phyloP scores from a whole-genome alignment of 768 basidiomycete genomes.

The Mycena polygramma region DNA sequence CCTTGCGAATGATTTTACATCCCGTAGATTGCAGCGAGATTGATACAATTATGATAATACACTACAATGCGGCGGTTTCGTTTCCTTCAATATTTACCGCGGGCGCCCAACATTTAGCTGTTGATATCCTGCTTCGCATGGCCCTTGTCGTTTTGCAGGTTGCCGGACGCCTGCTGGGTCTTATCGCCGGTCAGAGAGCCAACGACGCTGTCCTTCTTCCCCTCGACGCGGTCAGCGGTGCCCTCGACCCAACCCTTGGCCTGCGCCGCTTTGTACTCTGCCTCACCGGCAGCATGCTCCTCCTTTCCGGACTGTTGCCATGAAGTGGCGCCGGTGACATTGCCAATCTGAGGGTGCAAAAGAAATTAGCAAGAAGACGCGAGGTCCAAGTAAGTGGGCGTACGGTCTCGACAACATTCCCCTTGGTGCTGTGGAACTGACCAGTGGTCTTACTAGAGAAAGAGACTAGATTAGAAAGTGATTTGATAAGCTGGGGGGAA shows the following conservation, averaged over 20 bases:
- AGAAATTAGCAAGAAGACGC: background rate
- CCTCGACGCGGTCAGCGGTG: conserved; percentile 49
- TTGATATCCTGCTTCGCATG: conserved; percentile 57
- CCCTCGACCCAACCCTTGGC: conserved; percentile 55
- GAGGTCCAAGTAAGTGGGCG: background rate
- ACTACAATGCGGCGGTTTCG: background rate
- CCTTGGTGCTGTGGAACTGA: conserved; percentile 33
- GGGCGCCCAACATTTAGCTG: background rate
- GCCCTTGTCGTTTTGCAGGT: conserved; percentile 63
- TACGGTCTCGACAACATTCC: conserved; percentile 31
- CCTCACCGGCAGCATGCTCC: conserved; percentile 56
- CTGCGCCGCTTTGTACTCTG: conserved; percentile 49
- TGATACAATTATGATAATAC: background rate
- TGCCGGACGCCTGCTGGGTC: conserved; percentile 55
- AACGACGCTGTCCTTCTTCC: conserved; percentile 51
- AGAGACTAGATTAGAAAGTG: background rate
- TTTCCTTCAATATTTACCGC: too few relatives aligned
- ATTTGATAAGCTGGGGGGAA: too few relatives aligned
- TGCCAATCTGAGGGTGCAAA: conserved; percentile 44
- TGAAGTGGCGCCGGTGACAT: conserved; percentile 49
- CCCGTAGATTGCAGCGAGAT: background rate
- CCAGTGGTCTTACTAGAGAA: conserved; percentile 35
- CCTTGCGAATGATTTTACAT: background rate
- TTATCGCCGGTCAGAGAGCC: conserved; percentile 56
- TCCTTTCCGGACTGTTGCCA: conserved; percentile 53